Evolutionary conservation across 352 stramenopile genomes (phyloP).

Genomic region (Phytophthora ramorum): DNA sequence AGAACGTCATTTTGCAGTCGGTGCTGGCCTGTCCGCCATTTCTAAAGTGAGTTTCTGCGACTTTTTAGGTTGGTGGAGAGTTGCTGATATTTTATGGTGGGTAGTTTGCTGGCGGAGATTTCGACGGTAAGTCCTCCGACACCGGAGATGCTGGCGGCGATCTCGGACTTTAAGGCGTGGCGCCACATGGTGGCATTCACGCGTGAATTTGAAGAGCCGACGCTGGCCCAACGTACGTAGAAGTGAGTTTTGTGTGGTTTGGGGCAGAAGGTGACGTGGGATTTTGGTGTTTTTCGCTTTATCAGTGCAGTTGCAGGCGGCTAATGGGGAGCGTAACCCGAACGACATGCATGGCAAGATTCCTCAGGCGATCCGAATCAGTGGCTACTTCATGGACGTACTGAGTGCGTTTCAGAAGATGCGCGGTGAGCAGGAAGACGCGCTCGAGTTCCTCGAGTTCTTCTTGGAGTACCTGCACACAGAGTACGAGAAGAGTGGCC

Average conservation of each 20-base stretch:
- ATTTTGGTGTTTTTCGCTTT: conserved; percentile 9
- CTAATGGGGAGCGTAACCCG: conserved; percentile 22
- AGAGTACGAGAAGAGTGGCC: conserved; percentile 79
- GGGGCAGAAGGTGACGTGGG: not conserved
- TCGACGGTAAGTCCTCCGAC: conserved; percentile 56
- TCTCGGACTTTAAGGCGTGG: conserved; percentile 73
- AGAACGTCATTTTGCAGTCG: conserved; percentile 90
- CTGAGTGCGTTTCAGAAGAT: conserved; percentile 86
- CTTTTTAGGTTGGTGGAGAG: not conserved
- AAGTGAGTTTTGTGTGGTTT: not conserved
- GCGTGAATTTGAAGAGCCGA: conserved; percentile 84
- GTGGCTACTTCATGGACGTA: conserved; percentile 84
- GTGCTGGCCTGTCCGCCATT: conserved; percentile 80
- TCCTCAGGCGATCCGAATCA: conserved; percentile 78
- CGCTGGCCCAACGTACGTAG: conserved; percentile 66
- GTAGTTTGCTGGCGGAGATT: conserved; percentile 73
- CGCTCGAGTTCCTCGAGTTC: conserved; percentile 89
- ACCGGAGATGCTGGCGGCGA: conserved; percentile 48
- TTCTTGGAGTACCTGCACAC: conserved; percentile 86
- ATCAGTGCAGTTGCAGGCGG: conserved; percentile 36
- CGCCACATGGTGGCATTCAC: conserved; percentile 82
- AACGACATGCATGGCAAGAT: conserved; percentile 56
- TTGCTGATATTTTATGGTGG: conserved; percentile 6
- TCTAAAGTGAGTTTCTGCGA: conserved; percentile 64
- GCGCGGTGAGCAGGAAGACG: conserved; percentile 82